Percentiles rank a stretch among this genome's conserved stretches.
Evolutionary conservation across 2,329 filamentous ascomycete genomes (phyloP).

Genomic region (Diaporthe australafricana): DNA sequence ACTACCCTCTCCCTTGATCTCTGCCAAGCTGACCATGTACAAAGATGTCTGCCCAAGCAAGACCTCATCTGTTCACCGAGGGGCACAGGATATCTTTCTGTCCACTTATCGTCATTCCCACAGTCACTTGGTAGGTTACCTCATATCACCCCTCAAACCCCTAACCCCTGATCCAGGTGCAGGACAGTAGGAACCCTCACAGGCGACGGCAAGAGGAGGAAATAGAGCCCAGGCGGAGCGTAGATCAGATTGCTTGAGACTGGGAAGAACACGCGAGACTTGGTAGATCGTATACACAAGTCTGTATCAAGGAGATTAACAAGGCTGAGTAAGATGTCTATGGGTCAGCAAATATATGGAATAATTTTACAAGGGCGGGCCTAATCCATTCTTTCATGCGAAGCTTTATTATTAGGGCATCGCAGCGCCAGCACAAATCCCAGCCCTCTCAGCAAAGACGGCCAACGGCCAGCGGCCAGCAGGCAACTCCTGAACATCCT

Average conservation of each 20-base stretch:
- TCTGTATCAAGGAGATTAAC: constrained; percentile 7
- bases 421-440: not conserved
- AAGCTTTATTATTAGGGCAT: not conserved
- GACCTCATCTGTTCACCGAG: too few species aligned
- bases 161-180: not conserved
- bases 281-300: not conserved
- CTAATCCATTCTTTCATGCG: constrained; percentile 15
- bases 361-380: constrained; percentile 25
- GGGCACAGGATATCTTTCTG: too few species aligned
- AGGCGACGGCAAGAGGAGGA: too few species aligned
- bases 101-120: too few species aligned
- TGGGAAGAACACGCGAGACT: not conserved
- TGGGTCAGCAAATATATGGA: constrained; percentile 7
- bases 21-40: not conserved
- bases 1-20: not conserved
- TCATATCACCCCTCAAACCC: not conserved
- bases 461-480: too few species aligned
- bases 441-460: not conserved
- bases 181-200: not conserved
- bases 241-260: not conserved
- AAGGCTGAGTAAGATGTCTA: not conserved
- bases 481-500: not conserved
- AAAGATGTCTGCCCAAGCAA: not conserved
- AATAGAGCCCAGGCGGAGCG: not conserved
- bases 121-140: not conserved